Evolutionary conservation across 441 rosid genomes (phyloP).

Genomic region (Populus trichocarpa): DNA sequence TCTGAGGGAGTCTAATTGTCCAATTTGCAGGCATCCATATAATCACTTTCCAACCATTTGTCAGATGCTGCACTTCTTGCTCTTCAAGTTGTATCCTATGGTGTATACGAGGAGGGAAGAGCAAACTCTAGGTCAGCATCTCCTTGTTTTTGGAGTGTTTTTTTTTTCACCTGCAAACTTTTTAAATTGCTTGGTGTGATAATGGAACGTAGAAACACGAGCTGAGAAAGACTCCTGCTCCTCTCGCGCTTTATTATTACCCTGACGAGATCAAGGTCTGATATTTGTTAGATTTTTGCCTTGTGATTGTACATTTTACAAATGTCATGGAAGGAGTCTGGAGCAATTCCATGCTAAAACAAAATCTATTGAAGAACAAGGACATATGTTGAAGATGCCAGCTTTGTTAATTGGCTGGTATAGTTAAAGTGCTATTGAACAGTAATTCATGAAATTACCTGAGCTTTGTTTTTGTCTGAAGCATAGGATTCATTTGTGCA

Average conservation of each 20-base stretch:
- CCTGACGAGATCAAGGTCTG: background rate
- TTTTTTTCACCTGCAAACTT: background rate
- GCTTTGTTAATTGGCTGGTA: background rate
- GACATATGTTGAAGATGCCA: background rate
- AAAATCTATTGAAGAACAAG: too few relatives aligned
- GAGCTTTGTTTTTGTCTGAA: background rate
- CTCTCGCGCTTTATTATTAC: background rate
- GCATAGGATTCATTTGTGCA: background rate
- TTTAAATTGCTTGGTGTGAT: background rate
- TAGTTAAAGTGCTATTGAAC: background rate
- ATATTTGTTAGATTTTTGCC: background rate
- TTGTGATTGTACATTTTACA: background rate
- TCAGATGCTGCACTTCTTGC: constrained; percentile 55
- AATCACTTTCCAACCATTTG: constrained; percentile 65
- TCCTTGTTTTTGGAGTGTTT: background rate
- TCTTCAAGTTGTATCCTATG: constrained; percentile 60
- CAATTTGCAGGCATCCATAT: constrained; percentile 63
- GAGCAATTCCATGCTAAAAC: background rate
- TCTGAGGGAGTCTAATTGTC: constrained; percentile 43
- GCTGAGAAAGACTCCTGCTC: background rate
- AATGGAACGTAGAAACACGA: background rate
- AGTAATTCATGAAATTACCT: background rate
- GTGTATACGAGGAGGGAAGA: constrained; percentile 52
- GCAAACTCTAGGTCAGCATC: constrained; percentile 47
- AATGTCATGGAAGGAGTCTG: background rate